A percentile compares a stretch with the other conserved stretches of the same genome.
Evolutionary conservation across 805 yeast genomes (phyloP).

Genomic region (Metschnikowia kunwiensis): DNA sequence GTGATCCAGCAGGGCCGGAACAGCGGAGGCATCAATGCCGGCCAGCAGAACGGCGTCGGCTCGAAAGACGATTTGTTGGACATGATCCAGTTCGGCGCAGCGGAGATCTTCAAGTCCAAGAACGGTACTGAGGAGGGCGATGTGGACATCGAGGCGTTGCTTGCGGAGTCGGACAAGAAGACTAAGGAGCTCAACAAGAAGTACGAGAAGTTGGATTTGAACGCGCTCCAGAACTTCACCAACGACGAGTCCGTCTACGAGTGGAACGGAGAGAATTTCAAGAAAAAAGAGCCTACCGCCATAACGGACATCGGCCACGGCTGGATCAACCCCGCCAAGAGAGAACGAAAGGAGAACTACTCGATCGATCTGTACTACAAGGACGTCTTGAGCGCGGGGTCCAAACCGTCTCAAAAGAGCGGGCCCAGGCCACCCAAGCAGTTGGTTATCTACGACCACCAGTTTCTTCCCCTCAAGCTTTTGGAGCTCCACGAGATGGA

Average conservation of each 20-base stretch:
- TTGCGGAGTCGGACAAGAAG: conserved; percentile 59
- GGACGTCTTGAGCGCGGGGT: conserved; percentile 71
- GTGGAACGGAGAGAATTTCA: conserved; percentile 84
- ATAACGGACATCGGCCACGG: conserved; percentile 50
- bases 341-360: conserved; percentile 82
- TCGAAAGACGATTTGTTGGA: conserved; percentile 70
- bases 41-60: conserved; percentile 37
- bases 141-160: conserved; percentile 57
- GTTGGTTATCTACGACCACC: conserved; percentile 81
- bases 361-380: conserved; percentile 84
- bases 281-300: conserved; percentile 50
- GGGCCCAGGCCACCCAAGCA: conserved; percentile 87
- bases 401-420: conserved; percentile 35
- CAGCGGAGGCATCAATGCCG: conserved; percentile 26
- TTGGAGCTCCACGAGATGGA: conserved; percentile 78
- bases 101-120: conserved; percentile 49
- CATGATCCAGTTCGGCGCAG: conserved; percentile 85
- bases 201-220: conserved; percentile 66
- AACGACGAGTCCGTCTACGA: conserved; percentile 70
- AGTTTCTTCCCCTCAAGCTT: conserved; percentile 78
- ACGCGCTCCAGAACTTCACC: conserved; percentile 73
- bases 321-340: conserved; percentile 84
- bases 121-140: conserved; percentile 40
- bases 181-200: conserved; percentile 60
- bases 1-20: conserved; percentile 76